Evolutionary conservation across 257 asterid species (phyloP), one percentile per base, ranked within the genome.

Genomic region (Solanum commersonii): DNA sequence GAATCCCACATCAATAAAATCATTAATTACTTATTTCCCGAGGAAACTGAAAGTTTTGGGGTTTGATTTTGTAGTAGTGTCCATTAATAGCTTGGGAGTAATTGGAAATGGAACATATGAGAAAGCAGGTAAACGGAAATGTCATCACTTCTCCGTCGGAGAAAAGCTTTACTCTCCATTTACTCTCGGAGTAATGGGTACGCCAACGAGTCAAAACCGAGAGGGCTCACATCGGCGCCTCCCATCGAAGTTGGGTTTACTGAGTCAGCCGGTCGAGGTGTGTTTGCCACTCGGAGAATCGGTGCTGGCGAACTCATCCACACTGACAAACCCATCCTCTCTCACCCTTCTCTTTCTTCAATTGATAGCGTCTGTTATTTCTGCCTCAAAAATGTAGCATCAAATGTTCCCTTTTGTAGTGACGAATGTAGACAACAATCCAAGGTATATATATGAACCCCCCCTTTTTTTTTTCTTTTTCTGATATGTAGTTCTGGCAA

Each of bases 271-370:
- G 99, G 99, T 31, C 93, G 99, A 86, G 95, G 95, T 31, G 93
- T 92, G 35, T 94, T 96, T 85, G 98, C 98, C n/a, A 88, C 92
- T 27, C 92, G 95, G 86, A 88, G 87, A 85, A 90, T 96, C 88
- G 92, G 84, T 38, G 87, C 93, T 78, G 99, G 98, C 78, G 96
- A 95, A 49, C 91, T 94, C 90, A 95, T 96, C 90, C 98, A 95
- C 91, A 89, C 93, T 4, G 98, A 97, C 29, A 89, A 92, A 85
- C 96, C 98, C 76, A 27, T 92, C 12, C 83, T 96, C 35, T 88
- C 94, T 63, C 97, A 95, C 88, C 98, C 99, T 68, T 88, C 94
- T 68, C 88, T 94, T 34, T 79, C 97, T 83, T 92, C 91, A 33
- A 87, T 92, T 72, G 60, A 89, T 85, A 79, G 88, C 42, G 94